phyloP scores from a whole-genome alignment of 129 eudicot species.

The Kitagawia praeruptora region DNA sequence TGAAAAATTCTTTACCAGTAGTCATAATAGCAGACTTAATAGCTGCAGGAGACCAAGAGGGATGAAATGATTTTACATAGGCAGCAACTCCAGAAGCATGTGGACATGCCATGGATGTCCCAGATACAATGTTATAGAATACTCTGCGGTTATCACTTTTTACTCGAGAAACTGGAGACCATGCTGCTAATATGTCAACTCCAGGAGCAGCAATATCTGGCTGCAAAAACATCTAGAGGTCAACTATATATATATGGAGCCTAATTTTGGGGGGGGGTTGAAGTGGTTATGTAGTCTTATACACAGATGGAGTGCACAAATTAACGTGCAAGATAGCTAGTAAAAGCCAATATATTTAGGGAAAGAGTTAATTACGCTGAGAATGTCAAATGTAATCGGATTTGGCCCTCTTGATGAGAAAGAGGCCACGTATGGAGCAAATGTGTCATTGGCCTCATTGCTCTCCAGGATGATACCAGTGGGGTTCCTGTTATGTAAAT shows the following conservation, averaged over 20 bases:
- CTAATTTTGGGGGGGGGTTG: not conserved
- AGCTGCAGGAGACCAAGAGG: slow-evolving; percentile 30
- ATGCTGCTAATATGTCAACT: slow-evolving; percentile 26
- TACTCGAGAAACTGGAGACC: slow-evolving; percentile 11
- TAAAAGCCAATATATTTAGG: not conserved
- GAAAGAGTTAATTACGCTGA: slow-evolving; percentile 13
- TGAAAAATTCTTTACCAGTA: slow-evolving; percentile 11
- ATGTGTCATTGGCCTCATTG: slow-evolving; percentile 7
- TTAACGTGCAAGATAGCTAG: not conserved
- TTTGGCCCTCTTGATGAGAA: slow-evolving; percentile 35
- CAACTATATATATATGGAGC: not conserved
- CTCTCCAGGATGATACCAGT: slow-evolving; percentile 18
- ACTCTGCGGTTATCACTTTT: slow-evolving; percentile 14
- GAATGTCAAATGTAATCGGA: slow-evolving; percentile 15
- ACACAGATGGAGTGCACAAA: not conserved
- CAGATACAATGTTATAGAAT: slow-evolving; percentile 15
- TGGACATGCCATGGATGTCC: slow-evolving; percentile 33
- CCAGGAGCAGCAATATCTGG: slow-evolving; percentile 34
- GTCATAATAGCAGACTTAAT: slow-evolving; percentile 28
- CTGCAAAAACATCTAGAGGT: slow-evolving; percentile 11
- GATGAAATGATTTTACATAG: slow-evolving; percentile 24
- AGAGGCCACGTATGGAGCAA: slow-evolving; percentile 21
- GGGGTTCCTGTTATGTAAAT: slow-evolving; percentile 10
- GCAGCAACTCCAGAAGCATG: slow-evolving; percentile 23
- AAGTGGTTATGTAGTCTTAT: not conserved